Evolutionary conservation across 306 rosid species (phyloP), one percentile per base, ranked within the genome.

Genomic region (Pyrus bretschneideri): DNA sequence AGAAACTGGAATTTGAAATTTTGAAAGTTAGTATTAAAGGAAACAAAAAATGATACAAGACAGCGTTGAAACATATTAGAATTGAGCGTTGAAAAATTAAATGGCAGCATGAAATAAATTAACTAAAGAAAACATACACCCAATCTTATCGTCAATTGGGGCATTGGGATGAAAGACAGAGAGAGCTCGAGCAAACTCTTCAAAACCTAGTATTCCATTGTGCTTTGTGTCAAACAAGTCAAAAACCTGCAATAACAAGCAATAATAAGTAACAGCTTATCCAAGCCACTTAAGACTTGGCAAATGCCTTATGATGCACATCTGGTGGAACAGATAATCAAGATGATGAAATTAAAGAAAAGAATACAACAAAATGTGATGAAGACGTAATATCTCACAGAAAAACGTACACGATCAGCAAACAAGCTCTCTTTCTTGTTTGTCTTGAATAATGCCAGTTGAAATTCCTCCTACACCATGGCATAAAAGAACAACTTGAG

Each of bases 161-260:
- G 99, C 99, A 76, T 92, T 95, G 4, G 99, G 99, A 80, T 95
- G 99, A 85, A 95, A 95, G 55, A 95, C 97, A 1, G 99, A 95
- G 73, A 95, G 88, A 49, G 99, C 97, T 12, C 93, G 97, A 52
- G 99, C 99, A 83, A 95, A 95, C 91, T 92, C 99, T 85, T 95
- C 99, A 73, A 95, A 95, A 61, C 97, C 99, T 21, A 95, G 86
- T 78, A 95, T 92, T 74, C 99, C 99, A 86, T 95, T 92, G 88
- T 95, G 99, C 86, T 92, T 95, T 69, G 96, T 91, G 78, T 95
- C 99, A 75, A 95, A 95, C 81, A 95, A 84, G 83, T 95, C 99
- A 78, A 95, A 95, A 49, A 95, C 99, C 98, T 87, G 81, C 69
- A 80, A 71, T 69, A 5, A 23, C 30, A 81, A 71, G 81, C 30